Conservation (phyloP, 768 basidiomycete species). For the Postia placenta region DNA sequence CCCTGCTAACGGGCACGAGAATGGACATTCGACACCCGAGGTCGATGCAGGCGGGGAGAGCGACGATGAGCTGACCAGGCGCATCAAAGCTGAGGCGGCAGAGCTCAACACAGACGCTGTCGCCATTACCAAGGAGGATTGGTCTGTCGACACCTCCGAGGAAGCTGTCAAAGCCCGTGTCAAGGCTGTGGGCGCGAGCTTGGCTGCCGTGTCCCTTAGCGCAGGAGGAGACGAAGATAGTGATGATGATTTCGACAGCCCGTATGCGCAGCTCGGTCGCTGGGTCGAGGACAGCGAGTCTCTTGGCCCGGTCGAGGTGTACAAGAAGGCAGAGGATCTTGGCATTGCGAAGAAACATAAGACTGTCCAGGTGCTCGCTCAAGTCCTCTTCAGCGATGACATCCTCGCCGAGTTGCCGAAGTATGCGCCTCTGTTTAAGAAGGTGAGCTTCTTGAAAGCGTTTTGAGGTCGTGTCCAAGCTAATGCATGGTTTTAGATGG, state of each 20-base stretch:
- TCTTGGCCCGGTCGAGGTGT: conserved; percentile 60
- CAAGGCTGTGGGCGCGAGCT: conserved; percentile 55
- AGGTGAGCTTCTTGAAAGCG: conserved; percentile 44
- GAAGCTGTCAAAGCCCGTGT: conserved; percentile 84
- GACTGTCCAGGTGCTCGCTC: conserved; percentile 74
- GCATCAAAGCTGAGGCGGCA: conserved; percentile 88
- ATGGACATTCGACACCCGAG: conserved; percentile 36
- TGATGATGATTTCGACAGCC: conserved; percentile 82
- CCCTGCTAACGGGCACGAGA: conserved; percentile 26
- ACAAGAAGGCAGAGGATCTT: conserved; percentile 84
- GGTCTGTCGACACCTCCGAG: conserved; percentile 88
- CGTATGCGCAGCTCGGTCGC: conserved; percentile 73
- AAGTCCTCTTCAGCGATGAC: conserved; percentile 75
- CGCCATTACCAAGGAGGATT: conserved; percentile 63
- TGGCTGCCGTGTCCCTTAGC: conserved; percentile 45
- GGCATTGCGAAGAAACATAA: conserved; percentile 96
- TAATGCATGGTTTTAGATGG: conserved; percentile 57
- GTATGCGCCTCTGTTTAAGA: conserved; percentile 67
- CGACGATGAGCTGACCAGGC: conserved; percentile 83
- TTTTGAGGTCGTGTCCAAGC: conserved; percentile 2
- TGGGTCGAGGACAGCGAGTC: conserved; percentile 78
- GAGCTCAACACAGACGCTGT: conserved; percentile 57
- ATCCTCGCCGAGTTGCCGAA: conserved; percentile 57
- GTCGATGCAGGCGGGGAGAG: conserved; percentile 54
- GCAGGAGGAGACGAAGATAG: conserved; percentile 80